Evolutionary conservation across 768 basidiomycete species (phyloP), one percentile per base, ranked within the genome.

Genomic region (Boletus pseudo-olivaceus): DNA sequence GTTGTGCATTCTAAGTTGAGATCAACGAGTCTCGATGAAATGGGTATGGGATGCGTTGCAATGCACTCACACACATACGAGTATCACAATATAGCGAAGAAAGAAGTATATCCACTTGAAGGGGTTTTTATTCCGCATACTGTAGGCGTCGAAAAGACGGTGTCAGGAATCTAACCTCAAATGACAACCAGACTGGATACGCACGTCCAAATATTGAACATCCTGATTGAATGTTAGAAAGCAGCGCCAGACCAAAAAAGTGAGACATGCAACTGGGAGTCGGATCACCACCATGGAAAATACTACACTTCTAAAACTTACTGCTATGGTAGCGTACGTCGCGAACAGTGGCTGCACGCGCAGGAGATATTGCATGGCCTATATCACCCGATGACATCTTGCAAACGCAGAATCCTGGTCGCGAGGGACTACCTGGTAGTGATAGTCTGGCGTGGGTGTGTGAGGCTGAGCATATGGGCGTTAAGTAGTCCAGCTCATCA

Each of bases 181-280:
- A 45, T 6, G 37, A 54, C 37, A 7, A 35, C 15, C 0, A 40
- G 33, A 38, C 2, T 19, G 5, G 23, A 5, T 17, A 52, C 71
- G 61, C 23, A 72, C 59, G 43, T 42, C 68, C 57, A 65, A 32
- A 69, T 51, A 65, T 0, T 48, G 37, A 35, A 60, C 49, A 44
- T 67, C 65, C 14, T 69, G 46, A 20, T 57, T 56, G 1, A 67
- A 33, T 10, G 55, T 62, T 14, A 57, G 7, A 9, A 65, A 4
- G 10, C 33, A 38, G 32, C 44, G 23, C 60, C 62, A 64, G 17
- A 59, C 37, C 11, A 64, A 30, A 37, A 64, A 15, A 2, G 57
- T 35, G 2, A 65, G 51, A 3, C 54, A 51, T 42, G 57, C 47
- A 2, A 62, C 63, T 65, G 20, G 15, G 1, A 2, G 14, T 43